phyloP scores from a whole-genome alignment of 2,329 filamentous ascomycete genomes.

The Arthrocladium fulminans region DNA sequence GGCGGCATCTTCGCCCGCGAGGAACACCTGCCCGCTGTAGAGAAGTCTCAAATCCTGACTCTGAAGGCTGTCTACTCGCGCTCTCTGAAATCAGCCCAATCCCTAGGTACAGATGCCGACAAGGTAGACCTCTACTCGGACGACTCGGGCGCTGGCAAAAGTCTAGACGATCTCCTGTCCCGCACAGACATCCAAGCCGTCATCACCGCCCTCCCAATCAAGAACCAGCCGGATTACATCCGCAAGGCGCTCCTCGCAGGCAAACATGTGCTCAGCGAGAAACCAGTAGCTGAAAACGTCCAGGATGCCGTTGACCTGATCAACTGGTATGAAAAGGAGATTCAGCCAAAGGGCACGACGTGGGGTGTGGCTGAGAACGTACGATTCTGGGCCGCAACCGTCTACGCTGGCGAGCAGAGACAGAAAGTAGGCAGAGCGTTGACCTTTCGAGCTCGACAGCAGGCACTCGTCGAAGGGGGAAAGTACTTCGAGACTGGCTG shows the following conservation, averaged over 20 bases:
- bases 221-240: constrained; percentile 44
- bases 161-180: constrained; percentile 39
- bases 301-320: constrained; percentile 43
- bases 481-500: constrained; percentile 45
- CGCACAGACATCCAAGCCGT: constrained; percentile 43
- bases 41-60: constrained; percentile 34
- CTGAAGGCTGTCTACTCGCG: constrained; percentile 54
- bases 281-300: constrained; percentile 49
- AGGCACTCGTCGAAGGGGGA: constrained; percentile 38
- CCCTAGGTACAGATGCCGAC: constrained; percentile 28
- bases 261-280: constrained; percentile 50
- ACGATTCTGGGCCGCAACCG: constrained; percentile 43
- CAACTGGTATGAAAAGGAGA: constrained; percentile 41
- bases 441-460: constrained; percentile 42
- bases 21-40: constrained; percentile 49
- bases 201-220: constrained; percentile 47
- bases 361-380: constrained; percentile 51
- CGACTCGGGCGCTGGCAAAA: constrained; percentile 39
- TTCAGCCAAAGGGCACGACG: constrained; percentile 31
- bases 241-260: constrained; percentile 41
- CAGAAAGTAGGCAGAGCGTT: constrained; percentile 40
- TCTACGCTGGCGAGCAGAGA: constrained; percentile 39
- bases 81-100: constrained; percentile 45
- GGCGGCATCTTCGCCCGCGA: constrained; percentile 51
- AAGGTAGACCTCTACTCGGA: constrained; percentile 48